Evolutionary conservation across 1,284 basidiomycete species (phyloP).

Genomic region (Cystobasidium slooffiae): DNA sequence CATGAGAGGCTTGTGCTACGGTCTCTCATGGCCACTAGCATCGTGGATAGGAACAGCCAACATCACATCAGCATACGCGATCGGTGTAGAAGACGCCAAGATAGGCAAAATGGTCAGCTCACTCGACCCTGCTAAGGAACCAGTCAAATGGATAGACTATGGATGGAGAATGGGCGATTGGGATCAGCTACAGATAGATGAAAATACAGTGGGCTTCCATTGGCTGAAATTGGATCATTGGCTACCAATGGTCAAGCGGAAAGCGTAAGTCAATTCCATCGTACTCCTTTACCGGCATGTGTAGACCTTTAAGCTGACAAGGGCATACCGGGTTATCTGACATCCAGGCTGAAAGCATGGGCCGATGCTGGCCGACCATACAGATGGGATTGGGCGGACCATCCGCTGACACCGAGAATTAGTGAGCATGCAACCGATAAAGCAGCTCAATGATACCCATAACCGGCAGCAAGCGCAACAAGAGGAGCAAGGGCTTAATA

Average conservation of each 20-base stretch:
- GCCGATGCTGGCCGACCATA: constrained; percentile 30
- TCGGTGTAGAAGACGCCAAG: constrained; percentile 32
- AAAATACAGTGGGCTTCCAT: constrained; percentile 33
- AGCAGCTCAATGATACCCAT: neutral
- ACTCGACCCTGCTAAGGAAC: constrained; percentile 31
- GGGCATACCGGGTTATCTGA: neutral
- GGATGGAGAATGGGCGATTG: constrained; percentile 43
- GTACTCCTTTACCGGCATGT: neutral
- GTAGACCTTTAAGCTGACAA: neutral
- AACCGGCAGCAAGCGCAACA: too few relatives aligned
- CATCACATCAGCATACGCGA: constrained; percentile 27
- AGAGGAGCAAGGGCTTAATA: too few relatives aligned
- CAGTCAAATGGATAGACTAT: constrained; percentile 40
- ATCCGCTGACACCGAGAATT: neutral
- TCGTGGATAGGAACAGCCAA: constrained; percentile 42
- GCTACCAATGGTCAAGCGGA: constrained; percentile 43
- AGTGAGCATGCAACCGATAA: neutral
- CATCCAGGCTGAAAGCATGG: constrained; percentile 28
- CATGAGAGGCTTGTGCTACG: constrained; percentile 39
- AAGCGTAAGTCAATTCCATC: constrained; percentile 27
- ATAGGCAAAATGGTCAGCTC: constrained; percentile 24
- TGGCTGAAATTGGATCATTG: constrained; percentile 41
- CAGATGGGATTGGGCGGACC: constrained; percentile 36
- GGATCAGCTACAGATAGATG: constrained; percentile 39
- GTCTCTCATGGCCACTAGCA: constrained; percentile 40